Evolutionary conservation across 768 basidiomycete genomes (phyloP).

Genomic region (Lactarius evosmus): DNA sequence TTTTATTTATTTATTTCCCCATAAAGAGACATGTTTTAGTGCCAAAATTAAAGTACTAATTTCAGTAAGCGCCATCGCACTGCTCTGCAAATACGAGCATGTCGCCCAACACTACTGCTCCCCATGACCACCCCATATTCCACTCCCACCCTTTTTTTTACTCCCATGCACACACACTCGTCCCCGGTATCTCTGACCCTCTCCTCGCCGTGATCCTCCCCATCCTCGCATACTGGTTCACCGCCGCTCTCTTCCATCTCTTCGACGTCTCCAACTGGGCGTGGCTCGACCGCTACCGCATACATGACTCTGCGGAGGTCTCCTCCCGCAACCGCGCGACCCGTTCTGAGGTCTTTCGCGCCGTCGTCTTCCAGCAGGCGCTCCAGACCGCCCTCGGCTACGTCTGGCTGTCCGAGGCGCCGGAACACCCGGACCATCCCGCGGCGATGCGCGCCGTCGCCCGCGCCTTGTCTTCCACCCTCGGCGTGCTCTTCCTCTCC

Average conservation of each 20-base stretch:
- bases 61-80: no score
- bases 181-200: slow-evolving; percentile 66
- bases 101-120: neutral
- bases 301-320: slow-evolving; percentile 86
- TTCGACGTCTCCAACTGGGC: slow-evolving; percentile 77
- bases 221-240: slow-evolving; percentile 77
- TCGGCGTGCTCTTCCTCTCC: neutral
- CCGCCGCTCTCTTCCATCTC: slow-evolving; percentile 74
- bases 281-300: slow-evolving; percentile 78
- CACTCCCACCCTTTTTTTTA: slow-evolving; percentile 52
- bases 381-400: slow-evolving; percentile 78
- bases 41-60: no score
- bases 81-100: no score
- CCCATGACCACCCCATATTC: slow-evolving; percentile 1
- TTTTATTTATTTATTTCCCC: neutral
- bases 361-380: slow-evolving; percentile 82
- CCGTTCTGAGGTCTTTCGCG: slow-evolving; percentile 64
- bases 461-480: neutral
- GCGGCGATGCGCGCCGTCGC: slow-evolving; percentile 32
- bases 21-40: neutral
- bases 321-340: slow-evolving; percentile 71
- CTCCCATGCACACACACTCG: slow-evolving; percentile 41
- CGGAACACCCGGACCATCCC: slow-evolving; percentile 20
- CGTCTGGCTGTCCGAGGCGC: slow-evolving; percentile 54
- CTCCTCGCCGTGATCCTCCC: slow-evolving; percentile 70